A percentile compares a stretch with the other conserved stretches of the same genome.
These are phyloP conservation scores for Lentinula sp. DNA, from an alignment of 768 basidiomycete species.

Conservation along the genomic window DNA sequence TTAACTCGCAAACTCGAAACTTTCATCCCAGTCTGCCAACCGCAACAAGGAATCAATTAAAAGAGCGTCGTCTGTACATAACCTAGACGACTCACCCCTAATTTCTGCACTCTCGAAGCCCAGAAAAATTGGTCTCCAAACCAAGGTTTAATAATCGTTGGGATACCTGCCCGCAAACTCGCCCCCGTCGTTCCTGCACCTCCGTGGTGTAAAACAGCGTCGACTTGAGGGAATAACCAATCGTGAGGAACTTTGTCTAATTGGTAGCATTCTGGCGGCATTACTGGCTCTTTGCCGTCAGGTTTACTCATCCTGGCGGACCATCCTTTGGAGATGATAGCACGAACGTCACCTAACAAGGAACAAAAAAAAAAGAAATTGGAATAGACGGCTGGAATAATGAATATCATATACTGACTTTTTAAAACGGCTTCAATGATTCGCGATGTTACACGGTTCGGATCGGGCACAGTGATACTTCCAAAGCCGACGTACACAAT, in stretches of 20 bases:
- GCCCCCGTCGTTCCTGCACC: slow-evolving; percentile 71
- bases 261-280: slow-evolving; percentile 48
- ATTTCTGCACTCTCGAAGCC: slow-evolving; percentile 41
- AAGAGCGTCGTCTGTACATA: background rate
- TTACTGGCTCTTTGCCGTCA: slow-evolving; percentile 29
- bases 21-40: slow-evolving; percentile 39
- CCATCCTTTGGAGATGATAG: slow-evolving; percentile 68
- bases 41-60: background rate
- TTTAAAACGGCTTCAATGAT: slow-evolving; percentile 58
- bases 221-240: slow-evolving; percentile 55
- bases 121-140: slow-evolving; percentile 68
- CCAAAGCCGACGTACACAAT: slow-evolving; percentile 69
- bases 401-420: slow-evolving; percentile 28
- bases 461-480: slow-evolving; percentile 60
- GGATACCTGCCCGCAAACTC: slow-evolving; percentile 56
- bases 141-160: slow-evolving; percentile 67
- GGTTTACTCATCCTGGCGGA: slow-evolving; percentile 45
- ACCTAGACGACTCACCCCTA: slow-evolving; percentile 37
- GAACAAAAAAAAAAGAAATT: background rate
- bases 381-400: background rate
- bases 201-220: slow-evolving; percentile 63
- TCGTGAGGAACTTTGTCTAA: slow-evolving; percentile 68
- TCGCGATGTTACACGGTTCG: slow-evolving; percentile 43
- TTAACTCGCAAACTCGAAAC: slow-evolving; percentile 38
- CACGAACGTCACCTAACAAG: slow-evolving; percentile 50